Base-by-base conservation (phyloP, 495 filamentous ascomycete species). In the Daldinia bambusicola region DNA sequence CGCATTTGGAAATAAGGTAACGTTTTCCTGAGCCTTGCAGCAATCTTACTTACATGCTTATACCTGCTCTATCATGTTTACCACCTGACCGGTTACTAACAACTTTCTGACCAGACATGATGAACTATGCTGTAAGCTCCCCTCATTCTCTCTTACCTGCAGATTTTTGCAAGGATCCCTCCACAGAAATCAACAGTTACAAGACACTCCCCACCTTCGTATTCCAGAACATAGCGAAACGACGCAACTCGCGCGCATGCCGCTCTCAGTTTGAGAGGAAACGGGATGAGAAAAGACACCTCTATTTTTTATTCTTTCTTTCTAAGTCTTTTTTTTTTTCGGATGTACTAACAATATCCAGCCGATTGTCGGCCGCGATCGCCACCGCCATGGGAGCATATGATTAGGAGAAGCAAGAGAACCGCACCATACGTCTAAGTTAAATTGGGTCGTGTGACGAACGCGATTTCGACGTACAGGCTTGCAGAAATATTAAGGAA, bases 1-100 rank as follows among this genome's bases (percentile, higher is more conserved):
- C 75, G 40, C 75, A 75, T 67, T 31, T 77, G 12, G 73, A 77
- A 75, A 68, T 77, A 55, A 75, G 75, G 75, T 77, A 74, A 20
- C 26, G 16, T 66, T 40, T 30, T 36, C 60, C 41, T 67, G 26
- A 67, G 59, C 63, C 63, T 63, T 63, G 59, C 63, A 63, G 52
- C 30, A 38, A 48, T 36, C 53, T 38, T 52, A 55, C 58, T 48
- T 55, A 48, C 26, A 58, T 45, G 38, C 50, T 9, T 74, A 69
- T 45, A 34, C 32, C 32, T 34, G 60, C 50, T 48, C 68, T 58
- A 18, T 69, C 67, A n/a, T 61, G 41, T 69, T 57, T 20, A 58
- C 36, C 26, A 10, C 22, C 55, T 37, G 41, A 22, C 41, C n/a
- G 50, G 61, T 50, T 10, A 41, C 70, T 72, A 38, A 71, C 63